These are phyloP conservation scores for Penicillium concentricum DNA, from an alignment of 2,329 filamentous ascomycete species.

Conservation along the genomic window DNA sequence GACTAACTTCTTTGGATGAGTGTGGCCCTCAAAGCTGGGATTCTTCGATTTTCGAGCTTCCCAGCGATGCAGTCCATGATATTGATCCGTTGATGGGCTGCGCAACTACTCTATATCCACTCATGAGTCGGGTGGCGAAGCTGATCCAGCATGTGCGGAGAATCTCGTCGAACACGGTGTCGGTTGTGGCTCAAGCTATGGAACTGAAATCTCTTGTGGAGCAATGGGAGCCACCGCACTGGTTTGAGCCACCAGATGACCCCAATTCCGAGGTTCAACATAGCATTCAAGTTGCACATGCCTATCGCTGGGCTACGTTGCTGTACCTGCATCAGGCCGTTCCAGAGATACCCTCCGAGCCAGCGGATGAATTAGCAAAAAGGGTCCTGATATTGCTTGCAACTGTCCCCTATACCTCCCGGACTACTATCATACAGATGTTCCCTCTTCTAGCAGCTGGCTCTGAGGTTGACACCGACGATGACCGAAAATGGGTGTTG, in stretches of 20 bases:
- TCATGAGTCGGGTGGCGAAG: constrained; percentile 65
- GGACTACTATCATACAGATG: constrained; percentile 67
- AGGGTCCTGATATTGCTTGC: constrained; percentile 62
- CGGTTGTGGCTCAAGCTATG: constrained; percentile 62
- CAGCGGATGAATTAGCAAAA: constrained; percentile 59
- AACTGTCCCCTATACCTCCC: constrained; percentile 61
- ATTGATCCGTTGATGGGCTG: constrained; percentile 73
- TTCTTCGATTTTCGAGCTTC: constrained; percentile 40
- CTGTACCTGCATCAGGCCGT: constrained; percentile 68
- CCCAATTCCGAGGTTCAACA: constrained; percentile 62
- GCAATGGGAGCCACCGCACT: constrained; percentile 59
- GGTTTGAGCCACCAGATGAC: constrained; percentile 63
- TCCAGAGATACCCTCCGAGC: constrained; percentile 63
- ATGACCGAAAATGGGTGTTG: constrained; percentile 64
- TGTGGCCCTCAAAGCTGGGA: constrained; percentile 53
- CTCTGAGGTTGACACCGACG: constrained; percentile 59
- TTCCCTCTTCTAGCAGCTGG: constrained; percentile 68
- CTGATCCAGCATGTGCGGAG: constrained; percentile 63
- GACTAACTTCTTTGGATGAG: constrained; percentile 62
- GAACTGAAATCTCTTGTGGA: constrained; percentile 61
- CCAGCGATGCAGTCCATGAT: constrained; percentile 50
- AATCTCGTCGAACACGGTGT: constrained; percentile 55
- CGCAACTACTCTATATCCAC: constrained; percentile 64
- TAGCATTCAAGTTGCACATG: constrained; percentile 64
- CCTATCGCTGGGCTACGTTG: constrained; percentile 66